Conservation (phyloP, 2,329 filamentous ascomycete genomes). For the Ascochyta fabae region DNA sequence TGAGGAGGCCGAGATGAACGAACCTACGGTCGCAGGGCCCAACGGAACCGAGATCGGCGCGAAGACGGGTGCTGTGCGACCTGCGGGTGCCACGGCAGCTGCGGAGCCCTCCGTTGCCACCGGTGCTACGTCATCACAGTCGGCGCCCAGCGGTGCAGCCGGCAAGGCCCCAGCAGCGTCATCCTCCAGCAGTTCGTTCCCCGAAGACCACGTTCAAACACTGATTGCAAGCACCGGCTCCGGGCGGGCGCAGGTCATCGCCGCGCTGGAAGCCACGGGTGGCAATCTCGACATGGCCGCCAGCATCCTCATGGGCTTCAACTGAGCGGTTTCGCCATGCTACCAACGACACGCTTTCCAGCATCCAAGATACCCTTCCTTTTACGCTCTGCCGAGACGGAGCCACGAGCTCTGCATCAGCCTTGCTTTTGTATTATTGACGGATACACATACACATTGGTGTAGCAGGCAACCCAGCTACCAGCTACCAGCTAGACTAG, state of each 20-base stretch:
- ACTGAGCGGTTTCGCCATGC: not conserved
- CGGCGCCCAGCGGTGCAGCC: conserved; percentile 23
- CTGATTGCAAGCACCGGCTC: conserved; percentile 77
- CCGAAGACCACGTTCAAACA: conserved; percentile 73
- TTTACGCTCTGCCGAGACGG: not conserved
- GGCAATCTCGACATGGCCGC: conserved; percentile 92
- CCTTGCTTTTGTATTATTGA: conserved; percentile 15
- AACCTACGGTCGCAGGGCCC: conserved; percentile 84
- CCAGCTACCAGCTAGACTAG: conserved; percentile 1
- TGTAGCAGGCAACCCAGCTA: not conserved
- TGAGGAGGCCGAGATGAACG: conserved; percentile 74
- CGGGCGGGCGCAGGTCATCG: conserved; percentile 74
- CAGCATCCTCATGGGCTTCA: conserved; percentile 68
- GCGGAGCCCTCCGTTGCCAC: conserved; percentile 32
- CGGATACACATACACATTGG: not conserved
- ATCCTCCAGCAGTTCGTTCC: conserved; percentile 47
- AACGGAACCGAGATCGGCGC: conserved; percentile 89
- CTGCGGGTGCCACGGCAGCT: conserved; percentile 50
- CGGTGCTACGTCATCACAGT: conserved; percentile 17
- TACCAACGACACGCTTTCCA: not conserved
- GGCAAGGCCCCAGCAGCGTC: conserved; percentile 23
- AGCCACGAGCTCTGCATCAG: conserved; percentile 1
- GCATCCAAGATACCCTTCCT: conserved; percentile 10
- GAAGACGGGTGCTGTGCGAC: conserved; percentile 77
- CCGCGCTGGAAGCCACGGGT: conserved; percentile 79